Evolutionary conservation across 2,329 filamentous ascomycete species (phyloP), one percentile per base, ranked within the genome.

Genomic region (Helotiales sp.): DNA sequence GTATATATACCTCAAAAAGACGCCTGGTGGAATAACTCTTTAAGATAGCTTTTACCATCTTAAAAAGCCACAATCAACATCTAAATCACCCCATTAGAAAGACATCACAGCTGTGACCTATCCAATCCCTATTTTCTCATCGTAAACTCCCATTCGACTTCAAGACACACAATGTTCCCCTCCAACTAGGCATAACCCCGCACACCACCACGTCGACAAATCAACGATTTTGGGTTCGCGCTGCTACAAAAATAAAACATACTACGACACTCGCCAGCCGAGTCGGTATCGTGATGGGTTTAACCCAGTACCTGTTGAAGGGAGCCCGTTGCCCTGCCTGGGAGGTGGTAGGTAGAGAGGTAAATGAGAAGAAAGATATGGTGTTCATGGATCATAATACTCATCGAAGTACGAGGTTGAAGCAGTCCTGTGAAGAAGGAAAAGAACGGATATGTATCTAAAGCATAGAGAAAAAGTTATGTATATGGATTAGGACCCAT

Each of bases 321-420:
- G 62, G 17, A 28, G n/a, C 7, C 37, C 54, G 10, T 34, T 64
- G 43, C 62, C 62, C 59, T 26, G 62, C 54, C 3, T 64, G 62
- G 43, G 62, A 64, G 24, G 28, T 64, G 8, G 34, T 63, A 3
- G 61, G 61, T n/a, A 28, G 49, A 17, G 37, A 40, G 13, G 58
- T 47, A 4, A 43, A 59, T 20, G 62, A 40, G 4, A 62, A 30
- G 28, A 50, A 37, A 6, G 54, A 58, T 47, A 40, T 64, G 13
- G 52, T 58, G 30, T 64, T 20, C 30, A 30, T 64, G 17, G 34
- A 64, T 50, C 62, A 64, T 59, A 64, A 50, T 34, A 59, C 43
- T 0, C 54, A 59, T 59, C 40, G 7, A 1, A 55, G 50, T 34
- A 20, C 50, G 6, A n/a, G 34, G 34, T 15, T 8, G 34, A 40